These are phyloP conservation scores for Chrysopogon serrulatus DNA, from an alignment of 176 grass and related monocot species.

Conservation along the genomic window DNA sequence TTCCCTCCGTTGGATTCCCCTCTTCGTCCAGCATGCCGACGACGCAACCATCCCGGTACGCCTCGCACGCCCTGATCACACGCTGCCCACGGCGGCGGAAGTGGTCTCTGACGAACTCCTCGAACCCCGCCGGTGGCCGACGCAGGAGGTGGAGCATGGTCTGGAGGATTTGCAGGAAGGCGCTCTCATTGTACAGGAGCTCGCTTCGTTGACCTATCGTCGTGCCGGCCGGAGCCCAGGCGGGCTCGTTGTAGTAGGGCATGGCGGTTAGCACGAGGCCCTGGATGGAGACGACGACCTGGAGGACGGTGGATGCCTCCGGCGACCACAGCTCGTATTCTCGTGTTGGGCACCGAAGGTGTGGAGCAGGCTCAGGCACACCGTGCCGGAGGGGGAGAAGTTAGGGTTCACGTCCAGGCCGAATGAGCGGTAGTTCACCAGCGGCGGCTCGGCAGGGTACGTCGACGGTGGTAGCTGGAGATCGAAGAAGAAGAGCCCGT, in stretches of 20 bases:
- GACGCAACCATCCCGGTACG: background rate
- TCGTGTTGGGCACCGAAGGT: background rate
- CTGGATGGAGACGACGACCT: background rate
- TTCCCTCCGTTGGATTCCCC: background rate
- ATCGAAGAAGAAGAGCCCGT: conserved; percentile 22
- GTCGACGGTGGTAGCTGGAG: background rate
- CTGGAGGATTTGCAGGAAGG: background rate
- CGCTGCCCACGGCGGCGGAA: background rate
- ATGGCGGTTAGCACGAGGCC: conserved; percentile 11
- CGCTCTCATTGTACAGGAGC: conserved; percentile 6
- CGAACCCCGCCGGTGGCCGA: background rate
- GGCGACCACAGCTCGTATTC: conserved; percentile 18
- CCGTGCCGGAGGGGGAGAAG: conserved; percentile 20
- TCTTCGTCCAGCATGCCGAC: too few relatives aligned
- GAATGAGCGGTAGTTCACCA: conserved; percentile 17
- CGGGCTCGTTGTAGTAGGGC: conserved; percentile 17
- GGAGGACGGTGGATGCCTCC: background rate
- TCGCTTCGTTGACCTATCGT: background rate
- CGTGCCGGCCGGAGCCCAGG: background rate
- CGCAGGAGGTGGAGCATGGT: background rate
- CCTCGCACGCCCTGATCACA: background rate
- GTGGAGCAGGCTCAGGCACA: conserved; percentile 26
- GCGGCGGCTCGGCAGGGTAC: background rate
- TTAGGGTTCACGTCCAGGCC: conserved; percentile 29
- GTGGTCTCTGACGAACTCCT: background rate